phyloP scores from a whole-genome alignment of 2,329 filamentous ascomycete species.

The Phialophora expanda region DNA sequence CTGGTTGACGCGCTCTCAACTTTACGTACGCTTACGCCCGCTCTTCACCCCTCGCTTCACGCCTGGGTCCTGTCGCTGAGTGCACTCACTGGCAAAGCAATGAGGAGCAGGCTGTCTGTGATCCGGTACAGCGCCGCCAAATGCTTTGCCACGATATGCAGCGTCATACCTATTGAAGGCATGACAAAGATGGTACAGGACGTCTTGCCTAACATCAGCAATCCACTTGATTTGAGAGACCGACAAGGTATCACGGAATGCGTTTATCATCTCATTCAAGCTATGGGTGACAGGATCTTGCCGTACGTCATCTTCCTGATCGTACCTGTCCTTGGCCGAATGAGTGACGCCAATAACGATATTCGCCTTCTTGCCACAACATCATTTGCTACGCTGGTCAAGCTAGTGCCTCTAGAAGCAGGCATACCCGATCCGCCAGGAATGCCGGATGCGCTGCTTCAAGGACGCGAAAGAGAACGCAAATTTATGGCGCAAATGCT shows the following conservation, averaged over 20 bases:
- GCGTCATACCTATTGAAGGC: conserved; percentile 89
- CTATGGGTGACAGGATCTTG: conserved; percentile 95
- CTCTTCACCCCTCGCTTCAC: conserved; percentile 75
- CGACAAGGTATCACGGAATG: conserved; percentile 93
- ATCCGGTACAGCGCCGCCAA: conserved; percentile 97
- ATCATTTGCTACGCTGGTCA: conserved; percentile 94
- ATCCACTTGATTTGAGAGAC: conserved; percentile 83
- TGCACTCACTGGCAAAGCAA: conserved; percentile 82
- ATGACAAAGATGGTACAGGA: conserved; percentile 96
- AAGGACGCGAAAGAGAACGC: conserved; percentile 89
- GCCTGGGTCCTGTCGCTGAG: conserved; percentile 81
- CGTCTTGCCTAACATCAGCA: conserved; percentile 88
- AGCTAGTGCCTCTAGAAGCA: conserved; percentile 93
- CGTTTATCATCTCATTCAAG: conserved; percentile 95
- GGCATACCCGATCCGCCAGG: conserved; percentile 97
- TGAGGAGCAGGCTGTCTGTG: conserved; percentile 87
- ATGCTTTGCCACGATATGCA: conserved; percentile 96
- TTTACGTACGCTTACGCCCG: conserved; percentile 90
- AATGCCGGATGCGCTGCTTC: conserved; percentile 82
- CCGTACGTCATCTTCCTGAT: conserved; percentile 99
- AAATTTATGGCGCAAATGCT: conserved; percentile 97
- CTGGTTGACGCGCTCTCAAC: conserved; percentile 94
- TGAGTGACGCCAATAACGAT: conserved; percentile 98
- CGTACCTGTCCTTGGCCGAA: conserved; percentile 91
- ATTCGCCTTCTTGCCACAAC: conserved; percentile 93